phyloP scores from a whole-genome alignment of 83 land plant species.

The Picea abies region DNA sequence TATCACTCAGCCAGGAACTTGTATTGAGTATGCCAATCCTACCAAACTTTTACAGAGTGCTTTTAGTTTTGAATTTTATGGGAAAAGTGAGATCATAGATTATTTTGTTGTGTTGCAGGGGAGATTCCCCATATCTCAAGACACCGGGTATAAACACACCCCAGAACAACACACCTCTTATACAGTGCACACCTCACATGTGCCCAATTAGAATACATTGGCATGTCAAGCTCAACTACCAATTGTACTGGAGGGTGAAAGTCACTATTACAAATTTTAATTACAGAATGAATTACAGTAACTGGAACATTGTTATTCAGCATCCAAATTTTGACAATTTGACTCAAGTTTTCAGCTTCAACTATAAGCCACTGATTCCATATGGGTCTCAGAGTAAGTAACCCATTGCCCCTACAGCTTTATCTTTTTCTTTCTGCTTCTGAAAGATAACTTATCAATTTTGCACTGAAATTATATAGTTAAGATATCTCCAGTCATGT shows the following conservation, averaged over 20 bases:
- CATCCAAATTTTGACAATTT: conserved; percentile 52
- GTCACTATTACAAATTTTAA: conserved; percentile 48
- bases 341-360: conserved; percentile 51
- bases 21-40: conserved; percentile 30
- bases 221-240: conserved; percentile 58
- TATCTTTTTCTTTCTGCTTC: not conserved
- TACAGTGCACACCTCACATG: conserved; percentile 58
- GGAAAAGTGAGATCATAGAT: not conserved
- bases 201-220: conserved; percentile 57
- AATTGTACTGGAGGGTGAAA: conserved; percentile 60
- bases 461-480: too few species aligned
- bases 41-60: not conserved
- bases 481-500: too few species aligned
- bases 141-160: conserved; percentile 35
- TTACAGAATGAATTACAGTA: conserved; percentile 45
- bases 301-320: conserved; percentile 56
- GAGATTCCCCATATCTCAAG: conserved; percentile 31
- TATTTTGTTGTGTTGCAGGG: conserved; percentile 21
- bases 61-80: not conserved
- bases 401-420: too few species aligned
- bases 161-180: conserved; percentile 27
- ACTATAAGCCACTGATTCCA: conserved; percentile 38
- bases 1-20: conserved; percentile 9
- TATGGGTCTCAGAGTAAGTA: conserved; percentile 44
- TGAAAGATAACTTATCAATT: too few species aligned